Conservation (phyloP, 1,284 basidiomycete species). For the Omphalotus olearius region DNA sequence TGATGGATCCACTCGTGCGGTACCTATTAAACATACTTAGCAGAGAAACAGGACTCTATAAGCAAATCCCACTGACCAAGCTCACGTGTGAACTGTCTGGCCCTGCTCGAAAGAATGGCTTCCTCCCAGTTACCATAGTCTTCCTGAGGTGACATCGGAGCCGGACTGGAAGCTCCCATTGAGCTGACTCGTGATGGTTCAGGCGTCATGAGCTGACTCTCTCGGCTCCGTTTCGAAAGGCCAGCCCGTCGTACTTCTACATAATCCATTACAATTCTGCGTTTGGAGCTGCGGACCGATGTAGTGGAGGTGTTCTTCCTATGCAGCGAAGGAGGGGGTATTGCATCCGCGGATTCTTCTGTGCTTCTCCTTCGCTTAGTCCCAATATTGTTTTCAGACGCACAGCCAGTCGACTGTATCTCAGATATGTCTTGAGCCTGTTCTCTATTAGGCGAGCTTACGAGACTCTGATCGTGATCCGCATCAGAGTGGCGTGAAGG, state of each 20-base stretch:
- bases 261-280: neutral
- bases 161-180: neutral
- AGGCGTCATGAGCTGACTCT: slow-evolving; percentile 15
- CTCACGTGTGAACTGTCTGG: slow-evolving; percentile 2
- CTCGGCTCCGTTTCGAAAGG: neutral
- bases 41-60: neutral
- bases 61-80: neutral
- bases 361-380: slow-evolving; percentile 1
- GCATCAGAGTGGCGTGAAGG: too few relatives aligned
- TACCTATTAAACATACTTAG: neutral
- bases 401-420: too few relatives aligned
- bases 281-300: neutral
- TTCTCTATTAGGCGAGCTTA: too few relatives aligned
- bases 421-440: too few relatives aligned
- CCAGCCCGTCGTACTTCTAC: neutral
- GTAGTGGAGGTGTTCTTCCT: neutral
- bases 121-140: slow-evolving; percentile 10
- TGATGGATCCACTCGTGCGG: too few relatives aligned
- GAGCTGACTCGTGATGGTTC: slow-evolving; percentile 6
- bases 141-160: slow-evolving; percentile 7
- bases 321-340: neutral
- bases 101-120: neutral
- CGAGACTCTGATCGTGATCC: too few relatives aligned
- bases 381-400: neutral
- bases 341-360: neutral